A percentile compares a stretch with the other conserved stretches of the same genome.
Evolutionary conservation across 1,284 basidiomycete genomes (phyloP).

Genomic region (Ceratobasidium sp.): DNA sequence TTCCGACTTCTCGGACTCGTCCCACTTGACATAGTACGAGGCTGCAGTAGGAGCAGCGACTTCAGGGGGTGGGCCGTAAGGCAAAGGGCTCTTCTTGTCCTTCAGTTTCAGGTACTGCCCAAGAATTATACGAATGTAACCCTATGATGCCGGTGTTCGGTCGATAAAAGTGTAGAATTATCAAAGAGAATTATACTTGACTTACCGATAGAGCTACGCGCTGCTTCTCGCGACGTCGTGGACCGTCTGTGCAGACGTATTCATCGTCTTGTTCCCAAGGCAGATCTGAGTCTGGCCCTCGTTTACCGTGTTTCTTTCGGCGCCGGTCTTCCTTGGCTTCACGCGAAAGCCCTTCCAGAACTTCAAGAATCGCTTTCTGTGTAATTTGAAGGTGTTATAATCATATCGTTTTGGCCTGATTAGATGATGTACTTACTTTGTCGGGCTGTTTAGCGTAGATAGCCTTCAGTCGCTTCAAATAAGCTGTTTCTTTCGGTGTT

Average conservation of each 20-base stretch:
- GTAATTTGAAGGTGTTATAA: background rate
- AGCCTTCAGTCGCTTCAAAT: background rate
- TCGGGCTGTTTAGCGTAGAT: background rate
- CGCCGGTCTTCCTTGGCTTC: background rate
- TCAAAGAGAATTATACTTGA: background rate
- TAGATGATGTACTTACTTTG: background rate
- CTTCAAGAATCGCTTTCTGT: background rate
- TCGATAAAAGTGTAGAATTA: background rate
- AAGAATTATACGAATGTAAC: slow-evolving; percentile 3
- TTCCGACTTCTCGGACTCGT: slow-evolving; percentile 13
- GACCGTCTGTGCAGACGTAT: background rate
- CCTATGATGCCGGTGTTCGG: background rate
- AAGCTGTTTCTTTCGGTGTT: background rate
- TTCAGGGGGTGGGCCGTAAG: background rate
- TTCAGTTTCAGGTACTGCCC: background rate
- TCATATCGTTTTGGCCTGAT: background rate
- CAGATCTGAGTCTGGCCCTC: background rate
- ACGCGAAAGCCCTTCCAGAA: background rate
- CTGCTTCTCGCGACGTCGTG: background rate
- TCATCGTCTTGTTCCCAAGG: slow-evolving; percentile 1
- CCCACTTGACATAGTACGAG: background rate
- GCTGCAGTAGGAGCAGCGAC: background rate
- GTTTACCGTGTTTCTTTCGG: background rate
- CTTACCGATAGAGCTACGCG: background rate
- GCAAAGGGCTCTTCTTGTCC: background rate